Evolutionary conservation across 2,329 filamentous ascomycete species (phyloP), one percentile per base, ranked within the genome.

Genomic region (Cercospora citrullina): DNA sequence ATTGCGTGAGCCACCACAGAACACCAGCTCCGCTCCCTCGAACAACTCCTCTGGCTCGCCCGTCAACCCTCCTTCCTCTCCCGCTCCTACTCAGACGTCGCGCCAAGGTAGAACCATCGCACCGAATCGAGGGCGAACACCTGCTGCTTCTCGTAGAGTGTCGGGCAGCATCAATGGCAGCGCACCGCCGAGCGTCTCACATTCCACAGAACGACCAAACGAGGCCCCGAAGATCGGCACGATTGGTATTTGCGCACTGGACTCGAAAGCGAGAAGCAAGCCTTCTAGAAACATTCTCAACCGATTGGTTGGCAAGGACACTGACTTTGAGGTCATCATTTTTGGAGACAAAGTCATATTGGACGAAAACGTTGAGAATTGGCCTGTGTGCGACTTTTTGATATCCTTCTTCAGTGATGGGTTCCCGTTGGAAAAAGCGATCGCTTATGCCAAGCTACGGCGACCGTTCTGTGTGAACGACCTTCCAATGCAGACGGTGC

Each of bases 301-400:
- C 76, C 89, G 94, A 61, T 85, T 99, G 21, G 94, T 97, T 72
- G 89, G 91, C 36, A 94, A 95, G 73, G 94, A 96, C 72, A 88
- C 90, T 60, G 94, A 98, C 74, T 98, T 99, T 76, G 94, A 99
- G 75, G 94, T 98, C 26, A 90, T 96, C 69, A 94, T 99, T 12
- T 99, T 99, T 82, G 96, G 95, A 59, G 95, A 99, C 83, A 99
- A 99, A 81, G 94, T 97, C 53, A 99, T 99, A 73, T 85, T 99
- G 39, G 95, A 99, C 76, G 95, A 99, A 86, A 92, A 91, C 70
- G 91, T 97, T 65, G 93, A 96, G 80, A 96, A 97, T 78, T 97
- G 94, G 94, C 94, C 94, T 18, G 89, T 96, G 64, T 96, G 93
- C 80, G 95, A 99, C 81, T 99, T 96, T 76, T 82, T 99, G 65